Evolutionary conservation across 2,329 filamentous ascomycete genomes (phyloP), one percentile per base, ranked within the genome.

Genomic region (Tolypocladium guangdongense): DNA sequence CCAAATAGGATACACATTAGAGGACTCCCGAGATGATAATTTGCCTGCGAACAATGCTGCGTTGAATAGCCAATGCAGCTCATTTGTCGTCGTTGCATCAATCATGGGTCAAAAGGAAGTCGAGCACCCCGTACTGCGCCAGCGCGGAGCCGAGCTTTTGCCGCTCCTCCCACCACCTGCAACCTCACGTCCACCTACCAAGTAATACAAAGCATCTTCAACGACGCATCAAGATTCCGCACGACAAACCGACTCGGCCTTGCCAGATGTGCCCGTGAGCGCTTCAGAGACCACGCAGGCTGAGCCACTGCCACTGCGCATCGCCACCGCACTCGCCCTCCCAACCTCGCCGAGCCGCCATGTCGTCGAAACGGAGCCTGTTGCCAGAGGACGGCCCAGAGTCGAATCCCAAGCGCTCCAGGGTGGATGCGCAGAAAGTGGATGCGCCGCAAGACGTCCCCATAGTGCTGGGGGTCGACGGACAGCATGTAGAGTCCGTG

Each of bases 291-390:
- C 27, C 43, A 12, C 43, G 8, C 27, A 0, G 4, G 27, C n/a
- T n/a, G 36, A 37, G 16, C 16, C 16, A 16, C 27, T 32, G 8
- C 27, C 16, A 16, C 18, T 5, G 14, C 18, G 36, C 33, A 10
- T 18, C 32, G 7, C 7, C 2, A 7, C 32, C 20, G 33, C 12
- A 27, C 27, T 27, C 2, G 4, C 22, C 3, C 41, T 57, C 52
- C 56, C 38, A 48, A 18, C 8, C 46, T 56, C 49, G 43, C 39
- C 39, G 33, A 14, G 38, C 24, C 35, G 56, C 48, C 36, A 68
- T 64, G 64, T 64, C 67, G n/a, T 67, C 66, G 45, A 75, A 74
- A 59, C 69, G 71, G 58, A 64, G 60, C 35, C 59, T 69, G 37
- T 63, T 67, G 10, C 61, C 64, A 8, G 56, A 56, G 33, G 64